A percentile compares a stretch with the other conserved stretches of the same genome.
These are phyloP conservation scores for Acidomyces sp. DNA, from an alignment of 495 filamentous ascomycete species.

Conservation along the genomic window DNA sequence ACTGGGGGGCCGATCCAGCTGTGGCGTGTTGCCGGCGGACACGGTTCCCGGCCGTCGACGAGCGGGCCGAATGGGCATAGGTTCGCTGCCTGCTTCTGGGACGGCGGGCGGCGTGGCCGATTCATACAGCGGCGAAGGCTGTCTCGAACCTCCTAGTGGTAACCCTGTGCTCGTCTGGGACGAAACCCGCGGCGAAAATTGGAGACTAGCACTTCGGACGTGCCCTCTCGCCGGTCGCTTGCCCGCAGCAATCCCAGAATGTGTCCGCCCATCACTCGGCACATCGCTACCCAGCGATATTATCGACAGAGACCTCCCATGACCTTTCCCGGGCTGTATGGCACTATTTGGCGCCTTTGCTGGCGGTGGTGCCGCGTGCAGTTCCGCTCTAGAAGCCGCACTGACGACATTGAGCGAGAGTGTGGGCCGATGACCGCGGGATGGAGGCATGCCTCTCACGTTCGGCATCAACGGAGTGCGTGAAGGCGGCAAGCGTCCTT, in stretches of 20 bases:
- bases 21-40: constrained; percentile 13
- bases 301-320: constrained; percentile 83
- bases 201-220: constrained; percentile 71
- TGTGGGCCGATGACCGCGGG: constrained; percentile 43
- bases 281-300: constrained; percentile 65
- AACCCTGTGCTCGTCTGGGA: background rate
- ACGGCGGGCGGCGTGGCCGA: constrained; percentile 10
- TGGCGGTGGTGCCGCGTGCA: constrained; percentile 17
- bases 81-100: constrained; percentile 1
- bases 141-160: constrained; percentile 2
- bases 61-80: constrained; percentile 3
- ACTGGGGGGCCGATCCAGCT: constrained; percentile 6
- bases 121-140: constrained; percentile 21
- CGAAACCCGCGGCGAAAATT: constrained; percentile 42
- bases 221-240: constrained; percentile 49
- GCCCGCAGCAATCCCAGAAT: constrained; percentile 17
- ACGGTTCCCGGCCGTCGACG: constrained; percentile 13
- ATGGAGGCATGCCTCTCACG: constrained; percentile 21
- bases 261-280: constrained; percentile 3
- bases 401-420: constrained; percentile 45
- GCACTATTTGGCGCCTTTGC: constrained; percentile 14
- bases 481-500: constrained; percentile 1
- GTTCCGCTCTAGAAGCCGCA: constrained; percentile 18
- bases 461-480: constrained; percentile 15
- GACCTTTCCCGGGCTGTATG: constrained; percentile 32